Base-by-base conservation (phyloP, 2,329 filamentous ascomycete genomes). In the Botrytis fragariae region DNA sequence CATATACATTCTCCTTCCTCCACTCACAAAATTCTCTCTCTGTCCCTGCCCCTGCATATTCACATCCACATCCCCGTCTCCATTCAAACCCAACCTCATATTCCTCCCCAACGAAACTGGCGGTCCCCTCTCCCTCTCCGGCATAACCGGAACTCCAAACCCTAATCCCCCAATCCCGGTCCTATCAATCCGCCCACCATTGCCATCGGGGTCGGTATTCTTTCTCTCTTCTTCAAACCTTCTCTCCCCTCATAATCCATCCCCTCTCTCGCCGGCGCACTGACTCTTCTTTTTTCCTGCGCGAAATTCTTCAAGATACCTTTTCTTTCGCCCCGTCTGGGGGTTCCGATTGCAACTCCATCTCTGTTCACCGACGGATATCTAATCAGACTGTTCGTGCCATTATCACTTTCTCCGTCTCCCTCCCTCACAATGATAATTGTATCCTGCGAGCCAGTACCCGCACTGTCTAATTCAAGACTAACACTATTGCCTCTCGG, bases 51-150 rank as follows among this genome's bases (percentile, higher is more conserved):
- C 25, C 18, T 29, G 1, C 14, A 8, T 20, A 37, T 32, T 8
- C 64, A 10, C 44, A 48, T 32, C 14, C 64, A 10, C 44, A 48
- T 22, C 45, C 20, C 45, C 45, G 32, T 39, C 35, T 35, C 12
- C 12, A 54, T 54, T 3, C 48, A 54, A 25, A 54, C 1, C 4
- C 48, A 54, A 25, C n/a, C 1, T 9, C 51, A 57, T 1, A 57
- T 18, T 57, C n/a, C 51, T 57, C 14, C n/a, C 51, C n/a, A 68
- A 54, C 25, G 64, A 68, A 54, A 68, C 64, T 25, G 64, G 64
- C 6, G 64, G 64, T 29, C 45, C 64, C 64, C 25, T 51, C 44
- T 25, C 44, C 48, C 37, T 32, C 35, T 57, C 64, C 25, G 14
- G 14, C 32, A 29, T 39, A 39, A 37, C 14, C 14, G 32, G 45